Base-by-base conservation (phyloP, 352 stramenopile species). In the Phytophthora aleatoria region DNA sequence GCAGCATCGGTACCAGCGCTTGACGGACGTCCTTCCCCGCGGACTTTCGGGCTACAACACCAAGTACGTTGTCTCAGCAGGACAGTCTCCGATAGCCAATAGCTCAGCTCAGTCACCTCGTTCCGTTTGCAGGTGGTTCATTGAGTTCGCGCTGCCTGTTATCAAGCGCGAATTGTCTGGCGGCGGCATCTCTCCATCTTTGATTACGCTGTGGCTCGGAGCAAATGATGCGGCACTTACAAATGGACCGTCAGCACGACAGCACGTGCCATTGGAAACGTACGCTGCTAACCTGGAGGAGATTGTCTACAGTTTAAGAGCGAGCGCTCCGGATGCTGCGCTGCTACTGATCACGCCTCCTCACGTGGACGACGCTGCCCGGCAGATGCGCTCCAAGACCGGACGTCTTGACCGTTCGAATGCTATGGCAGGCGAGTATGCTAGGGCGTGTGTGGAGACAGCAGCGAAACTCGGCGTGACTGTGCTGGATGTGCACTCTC, bases 31-130 rank as follows among this genome's bases (percentile, higher is more conserved):
- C 3, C 16, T 86, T 35, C 81, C 87, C 45, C 82, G 85, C 39
- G 85, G 85, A 1, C 68, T 85, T 45, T 72, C 64, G 5, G 85
- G 81, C 9, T 91, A 82, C 61, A 86, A 81, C 57, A 83, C 74
- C 24, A 74, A 59, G 65, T 74, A 38, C 20, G 52, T 58, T 36
- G 8, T 15, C 16, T 26, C 12, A 33, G 31, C 13, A 35, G 5
- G 27, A 28, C 11, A 27, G 10, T 4, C 20, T 41, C 15, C 35
- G 3, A 35, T 13, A 15, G 8, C 31, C 24, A 26, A 30, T 20
- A 24, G 5, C 28, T 51, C 52, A 44, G 6, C 35, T 28, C 31
- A 20, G 20, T 20, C 20, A 20, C 6, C 43, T 30, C 13, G n/a
- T 50, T 28, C 13, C 12, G 28, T 48, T 42, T 30, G 28, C 42